A percentile compares a stretch with the other conserved stretches of the same genome.
phyloP scores from a whole-genome alignment of 495 filamentous ascomycete genomes.

The Daldinia childiae region DNA sequence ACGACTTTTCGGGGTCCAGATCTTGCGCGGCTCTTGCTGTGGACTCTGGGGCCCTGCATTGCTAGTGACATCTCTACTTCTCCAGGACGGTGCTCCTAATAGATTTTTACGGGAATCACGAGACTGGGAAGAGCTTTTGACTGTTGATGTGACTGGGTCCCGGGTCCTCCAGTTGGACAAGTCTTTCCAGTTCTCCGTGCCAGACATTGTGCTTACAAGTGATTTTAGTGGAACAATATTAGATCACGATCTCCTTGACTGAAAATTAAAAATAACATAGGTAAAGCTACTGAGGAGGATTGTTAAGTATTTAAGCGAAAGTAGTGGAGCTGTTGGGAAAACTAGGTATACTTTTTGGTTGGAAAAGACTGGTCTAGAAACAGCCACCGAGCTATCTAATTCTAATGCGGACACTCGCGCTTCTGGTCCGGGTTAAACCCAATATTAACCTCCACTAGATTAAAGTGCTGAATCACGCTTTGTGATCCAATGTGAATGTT shows the following conservation, averaged over 20 bases:
- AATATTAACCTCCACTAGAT: neutral
- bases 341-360: neutral
- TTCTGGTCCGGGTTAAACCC: neutral
- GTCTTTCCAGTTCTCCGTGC: slow-evolving; percentile 17
- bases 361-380: neutral
- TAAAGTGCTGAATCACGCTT: neutral
- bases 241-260: too few species aligned
- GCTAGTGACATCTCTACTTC: slow-evolving; percentile 1
- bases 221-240: too few species aligned
- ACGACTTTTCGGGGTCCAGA: neutral
- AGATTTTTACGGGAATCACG: neutral
- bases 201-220: slow-evolving; percentile 3
- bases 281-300: neutral
- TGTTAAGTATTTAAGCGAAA: neutral
- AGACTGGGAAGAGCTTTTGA: neutral
- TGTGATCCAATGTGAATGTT: neutral
- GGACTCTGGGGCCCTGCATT: neutral
- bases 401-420: neutral
- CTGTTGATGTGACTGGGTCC: slow-evolving; percentile 7
- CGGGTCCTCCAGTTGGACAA: slow-evolving; percentile 21
- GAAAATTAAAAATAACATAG: too few species aligned
- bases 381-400: too few species aligned
- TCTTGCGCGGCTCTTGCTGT: slow-evolving; percentile 1
- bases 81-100: slow-evolving; percentile 7
- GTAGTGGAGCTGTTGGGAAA: neutral